Conservation (phyloP, 2,329 filamentous ascomycete genomes). For the Coniella lustricola region DNA sequence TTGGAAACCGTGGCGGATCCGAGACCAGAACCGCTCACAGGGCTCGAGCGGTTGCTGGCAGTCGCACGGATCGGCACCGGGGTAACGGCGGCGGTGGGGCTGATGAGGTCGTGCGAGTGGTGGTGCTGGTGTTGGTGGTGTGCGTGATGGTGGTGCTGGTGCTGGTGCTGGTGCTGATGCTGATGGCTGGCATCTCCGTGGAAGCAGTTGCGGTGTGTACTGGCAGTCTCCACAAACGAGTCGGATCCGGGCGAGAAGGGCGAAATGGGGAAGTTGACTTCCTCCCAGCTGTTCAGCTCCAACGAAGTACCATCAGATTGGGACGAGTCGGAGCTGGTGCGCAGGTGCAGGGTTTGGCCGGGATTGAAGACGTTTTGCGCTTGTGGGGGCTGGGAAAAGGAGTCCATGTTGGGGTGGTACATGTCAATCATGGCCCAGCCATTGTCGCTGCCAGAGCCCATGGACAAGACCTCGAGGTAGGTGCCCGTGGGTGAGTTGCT, state of each 20-base stretch:
- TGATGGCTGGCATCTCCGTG: slow-evolving; percentile 47
- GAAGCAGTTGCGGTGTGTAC: slow-evolving; percentile 55
- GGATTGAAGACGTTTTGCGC: slow-evolving; percentile 77
- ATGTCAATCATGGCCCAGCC: slow-evolving; percentile 80
- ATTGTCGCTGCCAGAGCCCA: slow-evolving; percentile 74
- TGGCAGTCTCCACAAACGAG: slow-evolving; percentile 55
- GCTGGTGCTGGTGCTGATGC: slow-evolving; percentile 36
- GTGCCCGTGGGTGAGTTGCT: slow-evolving; percentile 69
- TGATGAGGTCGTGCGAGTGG: slow-evolving; percentile 49
- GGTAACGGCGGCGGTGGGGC: slow-evolving; percentile 59
- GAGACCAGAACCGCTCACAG: slow-evolving; percentile 54
- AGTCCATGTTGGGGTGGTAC: slow-evolving; percentile 65
- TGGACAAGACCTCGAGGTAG: slow-evolving; percentile 78
- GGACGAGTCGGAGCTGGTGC: slow-evolving; percentile 80
- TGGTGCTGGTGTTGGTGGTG: slow-evolving; percentile 33
- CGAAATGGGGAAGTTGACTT: slow-evolving; percentile 66
- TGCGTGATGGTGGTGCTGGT: slow-evolving; percentile 47
- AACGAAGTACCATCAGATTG: slow-evolving; percentile 61
- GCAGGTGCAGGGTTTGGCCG: slow-evolving; percentile 79
- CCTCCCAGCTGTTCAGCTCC: slow-evolving; percentile 74
- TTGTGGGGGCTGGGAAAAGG: slow-evolving; percentile 48
- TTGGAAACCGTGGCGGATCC: slow-evolving; percentile 45
- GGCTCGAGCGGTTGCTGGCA: slow-evolving; percentile 51
- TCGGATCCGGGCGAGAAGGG: slow-evolving; percentile 82
- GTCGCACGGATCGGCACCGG: slow-evolving; percentile 64